Base-by-base conservation (phyloP, 176 grass and related monocot genomes). In the Tillandsia leiboldiana region DNA sequence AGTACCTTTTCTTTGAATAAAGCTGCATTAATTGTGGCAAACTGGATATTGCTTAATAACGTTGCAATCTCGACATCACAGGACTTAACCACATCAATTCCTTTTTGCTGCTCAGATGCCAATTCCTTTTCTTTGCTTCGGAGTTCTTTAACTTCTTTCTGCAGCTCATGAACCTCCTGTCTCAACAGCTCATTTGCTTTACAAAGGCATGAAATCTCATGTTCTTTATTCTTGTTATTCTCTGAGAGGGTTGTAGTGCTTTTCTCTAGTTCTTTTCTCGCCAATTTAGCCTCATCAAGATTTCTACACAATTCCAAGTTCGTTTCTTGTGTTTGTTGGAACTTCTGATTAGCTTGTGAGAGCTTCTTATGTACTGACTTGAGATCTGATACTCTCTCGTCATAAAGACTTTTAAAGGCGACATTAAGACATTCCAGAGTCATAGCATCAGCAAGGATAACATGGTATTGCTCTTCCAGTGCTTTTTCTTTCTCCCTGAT, bases 1-100 rank as follows among this genome's bases (percentile, higher is more conserved):
- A 86, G 57, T 24, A 99, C 80, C 59, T 99, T 93, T 69, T 90
- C 87, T 81, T 87, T 88, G 75, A 93, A 93, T 47, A 90, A 75
- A 80, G 84, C 68, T 2, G 84, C 90, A 27, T 83, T 89, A 65
- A 91, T 83, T 24, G 77, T 93, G 50, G 84, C 89, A 42, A 67
- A 49, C 59, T 99, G 87, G 71, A 93, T 90, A 56, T 88, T 83
- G 10, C 81, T 73, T 18, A 90, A 72, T 73, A 93, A 68, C 63
- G 82, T 90, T 20, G 33, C 76, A 67, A 90, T 87, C 77, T 99
- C 89, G 52, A 65, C 73, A 0, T 87, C 80, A 2, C 76, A 86
- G 65, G 81, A 90, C 63, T 76, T 79, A 20, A 84, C 78, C 68
- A 86, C 83, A 77, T 68, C 64, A 20, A 0, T 58, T 23, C 64